Evolutionary conservation across 176 grass and related monocot species (phyloP), one percentile per base, ranked within the genome.

Genomic region (Chrysopogon serrulatus): DNA sequence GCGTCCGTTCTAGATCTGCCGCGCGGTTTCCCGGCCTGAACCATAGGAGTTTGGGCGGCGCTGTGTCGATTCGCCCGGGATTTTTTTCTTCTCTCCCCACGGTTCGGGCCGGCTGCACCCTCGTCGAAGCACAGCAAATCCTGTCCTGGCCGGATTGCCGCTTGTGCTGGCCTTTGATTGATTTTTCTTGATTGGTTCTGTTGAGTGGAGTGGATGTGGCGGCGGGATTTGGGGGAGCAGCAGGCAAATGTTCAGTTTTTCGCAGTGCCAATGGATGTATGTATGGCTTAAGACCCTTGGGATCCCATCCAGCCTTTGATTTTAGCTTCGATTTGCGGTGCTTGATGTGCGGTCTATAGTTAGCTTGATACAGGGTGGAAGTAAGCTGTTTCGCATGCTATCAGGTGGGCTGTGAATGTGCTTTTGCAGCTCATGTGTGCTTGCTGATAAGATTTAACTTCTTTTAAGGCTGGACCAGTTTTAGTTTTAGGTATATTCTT

Each of bases 1-100:
- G 19, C 31, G 24, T 42, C 63, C 5, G 35, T 27, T 70, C 49
- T 68, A 76, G 74, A 85, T 85, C 83, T 79, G 65, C 27, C 14
- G 21, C 19, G 21, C 49, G 64, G 27, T 8, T 49, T 51, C 41
- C 16, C 42, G 54, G 21, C 10, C 53, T 24, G 68, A 6, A 2
- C 23, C 24, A 13, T 21, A 33, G 11, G 5, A 79, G n/a, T 72
- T 73, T 17, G 3, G 35, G 72, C 4, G 24, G 35, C 44, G 41
- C 66, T 33, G 10, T 68, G n/a, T 56, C 45, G 45, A 48, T 65
- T 53, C 3, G 19, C 16, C 6, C 49, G 26, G 10, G 15, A 17
- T 77, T 34, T 7, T 40, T 67, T 4, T 77, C 6, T 7, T 0
- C 23, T 11, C 19, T 1, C 8, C 7, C 49, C 49, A 19, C 21